A percentile compares a stretch with the other conserved stretches of the same genome.
Conservation (phyloP, 2,329 filamentous ascomycete genomes). For the Fusarium lyarnte region DNA sequence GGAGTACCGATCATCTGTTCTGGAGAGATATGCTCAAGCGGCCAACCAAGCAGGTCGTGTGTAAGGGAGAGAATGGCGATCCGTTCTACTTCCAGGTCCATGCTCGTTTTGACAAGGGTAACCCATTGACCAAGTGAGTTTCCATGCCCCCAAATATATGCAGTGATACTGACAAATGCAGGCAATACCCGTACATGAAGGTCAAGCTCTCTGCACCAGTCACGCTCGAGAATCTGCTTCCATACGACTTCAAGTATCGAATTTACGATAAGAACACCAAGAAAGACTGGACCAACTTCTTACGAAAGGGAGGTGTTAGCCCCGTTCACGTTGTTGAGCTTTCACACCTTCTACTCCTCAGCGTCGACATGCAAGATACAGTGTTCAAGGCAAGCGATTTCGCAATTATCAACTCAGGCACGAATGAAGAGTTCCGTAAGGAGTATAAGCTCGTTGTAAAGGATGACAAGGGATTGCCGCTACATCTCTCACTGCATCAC, state of each 20-base stretch:
- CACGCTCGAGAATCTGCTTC: slow-evolving; percentile 91
- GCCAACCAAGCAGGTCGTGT: slow-evolving; percentile 87
- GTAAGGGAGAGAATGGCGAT: slow-evolving; percentile 85
- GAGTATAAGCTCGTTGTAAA: slow-evolving; percentile 84
- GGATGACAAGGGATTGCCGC: slow-evolving; percentile 80
- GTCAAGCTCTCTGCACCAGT: slow-evolving; percentile 91
- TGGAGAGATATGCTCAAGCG: slow-evolving; percentile 91
- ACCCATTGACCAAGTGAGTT: slow-evolving; percentile 77
- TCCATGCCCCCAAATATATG: fast-evolving
- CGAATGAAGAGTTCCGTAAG: slow-evolving; percentile 86
- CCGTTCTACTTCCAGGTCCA: slow-evolving; percentile 98
- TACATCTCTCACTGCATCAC: slow-evolving; percentile 90
- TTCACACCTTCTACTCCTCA: slow-evolving; percentile 90
- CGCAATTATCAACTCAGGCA: slow-evolving; percentile 92
- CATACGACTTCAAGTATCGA: slow-evolving; percentile 98
- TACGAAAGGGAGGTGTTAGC: slow-evolving; percentile 95
- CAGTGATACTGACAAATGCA: slow-evolving; percentile 46
- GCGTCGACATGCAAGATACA: slow-evolving; percentile 96
- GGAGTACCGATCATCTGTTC: slow-evolving; percentile 89
- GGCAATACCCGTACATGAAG: slow-evolving; percentile 92
- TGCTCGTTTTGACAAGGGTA: slow-evolving; percentile 82
- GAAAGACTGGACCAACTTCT: slow-evolving; percentile 98
- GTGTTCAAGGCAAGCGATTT: slow-evolving; percentile 96
- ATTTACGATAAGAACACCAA: slow-evolving; percentile 99
- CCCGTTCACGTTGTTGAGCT: slow-evolving; percentile 97